phyloP scores from a whole-genome alignment of 202 grass and related monocot species.

The Sporobolus alterniflorus region DNA sequence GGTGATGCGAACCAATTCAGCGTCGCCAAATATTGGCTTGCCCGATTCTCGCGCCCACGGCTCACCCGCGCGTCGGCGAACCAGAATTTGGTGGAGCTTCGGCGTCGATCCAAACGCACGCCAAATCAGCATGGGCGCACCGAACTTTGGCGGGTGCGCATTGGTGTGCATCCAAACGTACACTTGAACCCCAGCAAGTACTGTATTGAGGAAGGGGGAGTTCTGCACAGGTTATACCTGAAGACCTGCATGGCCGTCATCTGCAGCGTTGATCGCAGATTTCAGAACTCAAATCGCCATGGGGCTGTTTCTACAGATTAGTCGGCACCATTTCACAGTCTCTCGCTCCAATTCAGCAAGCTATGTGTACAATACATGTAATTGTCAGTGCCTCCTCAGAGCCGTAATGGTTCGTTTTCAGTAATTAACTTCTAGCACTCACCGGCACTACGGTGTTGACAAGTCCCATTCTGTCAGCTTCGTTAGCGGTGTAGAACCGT shows the following conservation, averaged over 20 bases:
- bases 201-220: neutral
- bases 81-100: too few species aligned
- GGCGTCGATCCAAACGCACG: too few species aligned
- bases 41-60: too few species aligned
- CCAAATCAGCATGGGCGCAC: too few species aligned
- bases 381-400: constrained; percentile 1
- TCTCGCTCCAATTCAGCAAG: constrained; percentile 81
- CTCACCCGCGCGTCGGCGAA: too few species aligned
- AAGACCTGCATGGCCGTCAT: constrained; percentile 88
- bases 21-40: too few species aligned
- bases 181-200: too few species aligned
- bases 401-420: neutral
- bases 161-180: too few species aligned
- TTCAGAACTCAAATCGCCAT: constrained; percentile 87
- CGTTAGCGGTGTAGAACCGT: constrained; percentile 74
- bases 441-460: constrained; percentile 88
- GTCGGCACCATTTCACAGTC: constrained; percentile 85
- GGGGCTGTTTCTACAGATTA: constrained; percentile 84
- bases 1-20: too few species aligned
- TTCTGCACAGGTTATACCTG: constrained; percentile 51
- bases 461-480: constrained; percentile 96
- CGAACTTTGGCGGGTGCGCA: too few species aligned
- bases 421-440: constrained; percentile 36
- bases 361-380: constrained; percentile 36
- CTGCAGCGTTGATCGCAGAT: constrained; percentile 81